Conservation (phyloP, 2,329 filamentous ascomycete species). For the Rutstroemia sp. region DNA sequence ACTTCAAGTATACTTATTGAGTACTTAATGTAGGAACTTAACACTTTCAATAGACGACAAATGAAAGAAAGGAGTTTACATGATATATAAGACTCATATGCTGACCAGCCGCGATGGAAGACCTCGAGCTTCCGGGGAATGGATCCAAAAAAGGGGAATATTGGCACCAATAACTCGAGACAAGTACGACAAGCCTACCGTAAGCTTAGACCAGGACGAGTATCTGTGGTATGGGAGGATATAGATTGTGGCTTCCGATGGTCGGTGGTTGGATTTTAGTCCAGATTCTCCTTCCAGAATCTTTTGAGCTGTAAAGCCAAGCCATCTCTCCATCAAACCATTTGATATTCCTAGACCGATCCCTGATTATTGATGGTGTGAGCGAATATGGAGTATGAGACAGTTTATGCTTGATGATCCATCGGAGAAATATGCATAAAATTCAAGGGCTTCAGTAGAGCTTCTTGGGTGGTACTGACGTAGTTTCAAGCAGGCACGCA, state of each 20-base stretch:
- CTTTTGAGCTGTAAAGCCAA: too few relatives aligned
- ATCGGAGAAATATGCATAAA: background rate
- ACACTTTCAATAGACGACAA: too few relatives aligned
- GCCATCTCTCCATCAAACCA: background rate
- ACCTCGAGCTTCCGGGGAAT: background rate
- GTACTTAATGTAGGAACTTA: background rate
- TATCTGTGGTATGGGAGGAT: too few relatives aligned
- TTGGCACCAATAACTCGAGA: too few relatives aligned
- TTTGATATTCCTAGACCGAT: background rate
- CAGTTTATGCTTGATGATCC: conserved; percentile 6
- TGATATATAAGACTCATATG: background rate
- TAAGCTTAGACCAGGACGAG: too few relatives aligned
- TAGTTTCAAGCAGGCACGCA: background rate
- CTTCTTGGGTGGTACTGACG: background rate
- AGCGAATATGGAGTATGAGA: background rate
- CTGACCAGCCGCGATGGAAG: background rate
- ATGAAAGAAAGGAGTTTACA: background rate
- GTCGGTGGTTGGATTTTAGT: too few relatives aligned
- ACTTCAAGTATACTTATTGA: conserved; percentile 28
- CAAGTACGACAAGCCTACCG: too few relatives aligned
- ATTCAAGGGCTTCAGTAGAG: background rate
- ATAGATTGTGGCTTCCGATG: too few relatives aligned
- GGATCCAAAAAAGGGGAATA: too few relatives aligned
- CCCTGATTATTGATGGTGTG: too few relatives aligned
- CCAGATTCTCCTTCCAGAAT: too few relatives aligned